Conservation (phyloP, 306 rosid species). For the Trifolium dubium region DNA sequence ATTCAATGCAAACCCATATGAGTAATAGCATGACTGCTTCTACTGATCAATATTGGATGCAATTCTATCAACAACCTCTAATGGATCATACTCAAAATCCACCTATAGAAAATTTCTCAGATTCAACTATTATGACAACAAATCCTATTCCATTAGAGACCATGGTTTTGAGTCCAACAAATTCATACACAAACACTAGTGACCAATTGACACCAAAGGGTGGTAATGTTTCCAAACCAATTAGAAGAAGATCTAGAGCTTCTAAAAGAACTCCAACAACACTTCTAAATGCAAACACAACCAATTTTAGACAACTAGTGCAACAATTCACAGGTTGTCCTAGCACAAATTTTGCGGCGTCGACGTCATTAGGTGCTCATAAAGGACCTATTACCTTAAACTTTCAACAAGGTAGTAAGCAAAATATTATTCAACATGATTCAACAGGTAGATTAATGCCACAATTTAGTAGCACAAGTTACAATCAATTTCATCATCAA, state of each 20-base stretch:
- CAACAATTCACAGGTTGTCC: constrained; percentile 87
- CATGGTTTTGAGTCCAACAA: constrained; percentile 30
- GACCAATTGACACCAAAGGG: constrained; percentile 47
- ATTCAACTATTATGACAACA: constrained; percentile 35
- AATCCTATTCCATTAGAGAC: constrained; percentile 31
- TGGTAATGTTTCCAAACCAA: constrained; percentile 50
- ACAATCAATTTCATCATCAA: constrained; percentile 37
- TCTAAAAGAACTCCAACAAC: constrained; percentile 74
- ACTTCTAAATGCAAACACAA: constrained; percentile 69
- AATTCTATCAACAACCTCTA: constrained; percentile 55
- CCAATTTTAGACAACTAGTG: constrained; percentile 75
- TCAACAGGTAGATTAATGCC: not conserved
- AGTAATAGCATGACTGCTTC: constrained; percentile 40
- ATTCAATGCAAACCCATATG: constrained; percentile 8
- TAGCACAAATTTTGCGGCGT: constrained; percentile 33
- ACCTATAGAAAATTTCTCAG: constrained; percentile 15
- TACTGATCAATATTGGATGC: constrained; percentile 50
- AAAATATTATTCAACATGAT: constrained; percentile 25
- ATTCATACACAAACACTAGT: constrained; percentile 16
- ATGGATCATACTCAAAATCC: constrained; percentile 27
- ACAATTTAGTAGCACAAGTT: constrained; percentile 19
- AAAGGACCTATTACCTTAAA: constrained; percentile 76
- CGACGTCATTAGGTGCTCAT: constrained; percentile 52
- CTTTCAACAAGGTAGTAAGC: constrained; percentile 56
- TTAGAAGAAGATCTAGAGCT: constrained; percentile 65